phyloP scores from a whole-genome alignment of 495 filamentous ascomycete species.

The Jackrogersella multiformis region DNA sequence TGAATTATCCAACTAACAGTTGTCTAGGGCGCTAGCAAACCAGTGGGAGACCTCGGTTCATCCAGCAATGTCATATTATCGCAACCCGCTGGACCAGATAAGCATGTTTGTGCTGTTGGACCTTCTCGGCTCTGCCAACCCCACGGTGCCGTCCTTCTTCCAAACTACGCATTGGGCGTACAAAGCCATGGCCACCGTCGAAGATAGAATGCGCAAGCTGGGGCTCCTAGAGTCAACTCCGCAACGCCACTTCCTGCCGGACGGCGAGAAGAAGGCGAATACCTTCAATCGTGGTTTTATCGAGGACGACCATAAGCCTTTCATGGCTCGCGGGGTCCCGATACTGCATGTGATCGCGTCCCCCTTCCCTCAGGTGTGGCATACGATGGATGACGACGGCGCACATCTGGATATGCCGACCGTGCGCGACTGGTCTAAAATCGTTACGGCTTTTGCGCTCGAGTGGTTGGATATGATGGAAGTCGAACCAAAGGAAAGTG shows the following conservation, averaged over 20 bases:
- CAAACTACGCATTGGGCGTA: constrained; percentile 95
- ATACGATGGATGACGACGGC: constrained; percentile 82
- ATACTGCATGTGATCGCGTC: constrained; percentile 86
- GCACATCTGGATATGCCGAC: constrained; percentile 85
- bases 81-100: constrained; percentile 78
- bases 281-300: constrained; percentile 62
- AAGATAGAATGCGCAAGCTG: constrained; percentile 71
- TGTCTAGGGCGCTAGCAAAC: constrained; percentile 70
- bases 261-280: constrained; percentile 62
- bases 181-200: constrained; percentile 69
- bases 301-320: constrained; percentile 90
- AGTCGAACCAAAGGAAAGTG: constrained; percentile 55
- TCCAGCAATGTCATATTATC: constrained; percentile 75
- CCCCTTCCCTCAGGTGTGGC: constrained; percentile 88
- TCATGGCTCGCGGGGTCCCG: constrained; percentile 84
- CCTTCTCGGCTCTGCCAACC: constrained; percentile 76
- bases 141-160: constrained; percentile 82
- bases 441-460: constrained; percentile 83
- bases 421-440: constrained; percentile 85
- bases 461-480: constrained; percentile 95
- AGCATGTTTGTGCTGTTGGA: constrained; percentile 93
- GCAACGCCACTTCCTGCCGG: constrained; percentile 53
- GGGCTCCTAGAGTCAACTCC: constrained; percentile 51
- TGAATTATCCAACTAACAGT: constrained; percentile 18
- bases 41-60: constrained; percentile 74